Base-by-base conservation (phyloP, 305 asterid species). In the Fraxinus ornus region DNA sequence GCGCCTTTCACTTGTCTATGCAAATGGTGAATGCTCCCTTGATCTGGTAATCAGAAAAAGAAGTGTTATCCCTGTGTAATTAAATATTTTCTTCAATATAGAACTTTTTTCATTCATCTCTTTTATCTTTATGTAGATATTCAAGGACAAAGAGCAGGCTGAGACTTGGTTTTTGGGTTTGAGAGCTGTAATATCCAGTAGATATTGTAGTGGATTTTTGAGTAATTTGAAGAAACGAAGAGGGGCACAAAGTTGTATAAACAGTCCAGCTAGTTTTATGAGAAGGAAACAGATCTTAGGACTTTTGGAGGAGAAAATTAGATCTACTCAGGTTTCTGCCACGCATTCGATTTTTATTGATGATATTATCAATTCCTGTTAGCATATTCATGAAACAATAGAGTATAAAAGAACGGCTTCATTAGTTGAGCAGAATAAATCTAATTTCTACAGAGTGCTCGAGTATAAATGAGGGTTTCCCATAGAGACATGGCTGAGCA, bases 241-340 rank as follows among this genome's bases (percentile, higher is more conserved):
- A 80, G 90, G 88, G 66, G 80, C 88, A 47, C 92, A 89, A 79
- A 89, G 92, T 82, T 89, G 92, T 82, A 80, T 84, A 80, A 87
- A 68, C 79, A 89, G 92, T 83, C 92, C 92, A 3, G 90, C 91
- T 52, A 81, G 92, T 79, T 89, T 70, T 84, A 88, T 88, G 84
- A 86, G 92, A 62, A 85, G 87, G 86, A 86, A 87, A 81, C 90
- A 89, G 74, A 86, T 81, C 80, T 84, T 87, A 30, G 90, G 88
- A 81, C 84, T 84, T 60, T 36, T 86, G 1, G 84, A 74, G 35
- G 87, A 85, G 75, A 80, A 73, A 32, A 21, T 80, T 49, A 81
- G 78, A 81, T 80, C 83, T 47, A 74, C 84, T 83, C 88, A 83
- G 90, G 88, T 85, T 83, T 44, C 79, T 80, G 7, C 41, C 62